Evolutionary conservation across 1,139 yeast genomes (phyloP), one percentile per base, ranked within the genome.

Genomic region (Protomyces pachydermus): DNA sequence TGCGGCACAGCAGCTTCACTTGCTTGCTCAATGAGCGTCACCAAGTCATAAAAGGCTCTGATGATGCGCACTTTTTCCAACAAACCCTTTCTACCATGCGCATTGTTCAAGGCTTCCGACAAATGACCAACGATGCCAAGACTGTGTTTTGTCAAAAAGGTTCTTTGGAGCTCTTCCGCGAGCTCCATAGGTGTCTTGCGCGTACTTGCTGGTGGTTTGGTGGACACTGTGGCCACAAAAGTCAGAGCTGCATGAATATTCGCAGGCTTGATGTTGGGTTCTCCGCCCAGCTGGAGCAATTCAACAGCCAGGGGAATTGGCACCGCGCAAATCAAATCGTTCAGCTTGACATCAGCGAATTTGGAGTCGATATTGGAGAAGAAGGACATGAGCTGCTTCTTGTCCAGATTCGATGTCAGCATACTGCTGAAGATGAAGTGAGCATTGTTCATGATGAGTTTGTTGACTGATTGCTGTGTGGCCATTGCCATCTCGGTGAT

Each of bases 1-100:
- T 93, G 98, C 0, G 97, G 96, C 42, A 91, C 77, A 0, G 95
- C 93, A 3, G 90, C 82, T 1, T 87, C 83, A 18, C 89, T 83
- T 1, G 86, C 81, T 3, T 79, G 73, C 3, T 85, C 84, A 35
- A 88, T 80, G n/a, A 84, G 80, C 60, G 80, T 79, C 23, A 89
- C 83, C 48, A 91, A 76, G 68, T 86, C 84, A 54, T 85, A 83
- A 48, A 93, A 81, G 0, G 96, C 97, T 62, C 83, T 78, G 8
- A 93, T 79, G 1, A 95, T 87, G 54, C 84, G 81, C 0, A 86
- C 76, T 71, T 89, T 89, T 65, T 88, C 91, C 63, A 85, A 78
- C 69, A 82, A 85, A 0, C 96, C 88, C 51, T 85, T 84, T 57
- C 82, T 80, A 0, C 93, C 95, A 67, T 82, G 82, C 16, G 82